Evolutionary conservation across 768 basidiomycete genomes (phyloP).

Genomic region (Coprinellus micaceus): DNA sequence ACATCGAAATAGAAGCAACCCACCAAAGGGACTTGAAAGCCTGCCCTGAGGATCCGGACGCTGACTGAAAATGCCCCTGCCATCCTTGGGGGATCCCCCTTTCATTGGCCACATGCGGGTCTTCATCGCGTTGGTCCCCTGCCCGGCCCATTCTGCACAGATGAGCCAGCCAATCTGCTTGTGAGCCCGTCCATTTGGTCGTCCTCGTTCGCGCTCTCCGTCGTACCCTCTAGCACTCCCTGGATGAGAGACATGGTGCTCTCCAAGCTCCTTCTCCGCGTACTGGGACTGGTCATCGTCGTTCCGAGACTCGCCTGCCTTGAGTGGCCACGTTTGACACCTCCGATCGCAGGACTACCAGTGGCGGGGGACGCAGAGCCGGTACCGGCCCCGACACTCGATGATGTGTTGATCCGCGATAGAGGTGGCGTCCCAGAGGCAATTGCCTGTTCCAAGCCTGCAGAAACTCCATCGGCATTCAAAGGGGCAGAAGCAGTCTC

Average conservation of each 20-base stretch:
- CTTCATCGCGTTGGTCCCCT: conserved; percentile 3
- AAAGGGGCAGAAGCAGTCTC: conserved; percentile 47
- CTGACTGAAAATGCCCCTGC: neutral
- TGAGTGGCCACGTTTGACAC: conserved; percentile 69
- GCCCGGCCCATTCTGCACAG: conserved; percentile 15
- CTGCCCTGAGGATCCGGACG: neutral
- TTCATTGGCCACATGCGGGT: neutral
- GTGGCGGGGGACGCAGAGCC: conserved; percentile 33
- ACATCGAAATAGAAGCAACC: conserved; percentile 6
- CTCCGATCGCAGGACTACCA: conserved; percentile 37
- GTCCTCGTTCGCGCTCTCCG: conserved; percentile 33
- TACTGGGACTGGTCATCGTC: conserved; percentile 93
- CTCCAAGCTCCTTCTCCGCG: conserved; percentile 85
- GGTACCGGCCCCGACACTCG: conserved; percentile 13
- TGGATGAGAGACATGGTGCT: conserved; percentile 94
- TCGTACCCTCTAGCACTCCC: conserved; percentile 81
- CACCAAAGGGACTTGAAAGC: neutral
- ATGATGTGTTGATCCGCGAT: conserved; percentile 29
- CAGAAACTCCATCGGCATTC: conserved; percentile 43
- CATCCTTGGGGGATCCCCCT: neutral
- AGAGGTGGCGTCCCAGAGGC: conserved; percentile 22
- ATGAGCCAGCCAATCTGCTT: conserved; percentile 33
- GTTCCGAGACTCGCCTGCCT: conserved; percentile 87
- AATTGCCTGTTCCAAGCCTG: conserved; percentile 40
- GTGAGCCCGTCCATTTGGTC: conserved; percentile 34